These are phyloP conservation scores for Albifimbria verrucaria DNA, from an alignment of 2,329 filamentous ascomycete genomes.

Conservation along the genomic window DNA sequence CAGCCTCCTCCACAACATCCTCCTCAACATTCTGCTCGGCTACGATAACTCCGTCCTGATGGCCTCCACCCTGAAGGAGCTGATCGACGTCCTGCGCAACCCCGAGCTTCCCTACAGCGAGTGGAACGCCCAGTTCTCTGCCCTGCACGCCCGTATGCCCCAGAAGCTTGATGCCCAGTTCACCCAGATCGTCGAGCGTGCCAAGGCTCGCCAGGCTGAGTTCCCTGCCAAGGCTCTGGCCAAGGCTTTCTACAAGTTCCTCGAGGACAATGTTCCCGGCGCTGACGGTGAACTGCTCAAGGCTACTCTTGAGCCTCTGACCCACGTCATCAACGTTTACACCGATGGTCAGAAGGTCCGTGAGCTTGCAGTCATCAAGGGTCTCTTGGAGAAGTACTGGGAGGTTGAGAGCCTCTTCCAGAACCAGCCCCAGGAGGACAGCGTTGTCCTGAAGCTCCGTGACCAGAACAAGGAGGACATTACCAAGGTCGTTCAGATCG, in stretches of 20 bases:
- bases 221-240: constrained; percentile 87
- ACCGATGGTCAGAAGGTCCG: constrained; percentile 84
- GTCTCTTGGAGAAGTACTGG: constrained; percentile 77
- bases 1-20: constrained; percentile 68
- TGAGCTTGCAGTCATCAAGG: constrained; percentile 79
- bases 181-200: constrained; percentile 80
- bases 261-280: constrained; percentile 77
- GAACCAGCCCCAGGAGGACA: constrained; percentile 84
- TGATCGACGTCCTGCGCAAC: constrained; percentile 86
- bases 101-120: constrained; percentile 92
- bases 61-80: constrained; percentile 77
- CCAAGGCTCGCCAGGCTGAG: constrained; percentile 73
- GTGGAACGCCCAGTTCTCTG: constrained; percentile 93
- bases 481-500: constrained; percentile 76
- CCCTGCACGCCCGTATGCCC: constrained; percentile 95
- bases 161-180: constrained; percentile 84
- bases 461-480: constrained; percentile 96
- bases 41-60: constrained; percentile 99
- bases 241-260: constrained; percentile 82
- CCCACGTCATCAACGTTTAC: constrained; percentile 76
- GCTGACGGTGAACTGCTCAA: constrained; percentile 72
- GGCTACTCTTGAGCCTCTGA: constrained; percentile 69
- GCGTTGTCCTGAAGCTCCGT: constrained; percentile 87
- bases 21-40: constrained; percentile 84
- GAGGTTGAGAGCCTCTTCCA: constrained; percentile 86